These are phyloP conservation scores for Porcisia deanei DNA, from an alignment of 208 protist genomes.

Conservation along the genomic window DNA sequence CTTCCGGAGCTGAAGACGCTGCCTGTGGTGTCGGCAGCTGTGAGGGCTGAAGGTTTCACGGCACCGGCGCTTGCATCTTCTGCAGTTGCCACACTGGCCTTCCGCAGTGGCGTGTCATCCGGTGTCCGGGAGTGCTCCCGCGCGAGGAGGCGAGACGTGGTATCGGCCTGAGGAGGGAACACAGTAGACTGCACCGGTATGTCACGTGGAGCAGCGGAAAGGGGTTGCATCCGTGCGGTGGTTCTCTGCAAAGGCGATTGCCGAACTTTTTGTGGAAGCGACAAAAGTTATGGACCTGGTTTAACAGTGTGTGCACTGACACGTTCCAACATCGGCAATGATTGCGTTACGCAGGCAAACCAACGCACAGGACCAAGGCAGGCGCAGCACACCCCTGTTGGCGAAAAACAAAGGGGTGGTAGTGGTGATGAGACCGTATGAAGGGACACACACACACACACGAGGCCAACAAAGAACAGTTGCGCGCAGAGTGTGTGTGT, in stretches of 20 bases:
- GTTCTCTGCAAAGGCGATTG: background rate
- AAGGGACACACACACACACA: background rate
- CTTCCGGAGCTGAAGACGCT: background rate
- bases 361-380: too few species aligned
- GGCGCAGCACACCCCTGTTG: too few species aligned
- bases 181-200: background rate
- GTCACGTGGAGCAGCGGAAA: background rate
- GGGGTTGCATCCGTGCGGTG: background rate
- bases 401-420: too few species aligned
- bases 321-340: too few species aligned
- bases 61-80: background rate
- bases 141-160: slow-evolving; percentile 5
- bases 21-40: background rate
- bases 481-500: too few species aligned
- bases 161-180: slow-evolving; percentile 8
- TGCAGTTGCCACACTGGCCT: background rate
- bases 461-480: background rate
- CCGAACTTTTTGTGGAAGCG: background rate
- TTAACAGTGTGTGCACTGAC: background rate
- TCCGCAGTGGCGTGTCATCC: background rate
- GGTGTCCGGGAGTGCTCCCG: background rate
- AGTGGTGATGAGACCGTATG: background rate
- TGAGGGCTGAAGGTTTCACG: background rate
- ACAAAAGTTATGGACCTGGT: background rate
- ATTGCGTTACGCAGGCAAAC: too few species aligned